Base-by-base conservation (phyloP, 1,139 yeast genomes). In the Tardiomyces blankii region DNA sequence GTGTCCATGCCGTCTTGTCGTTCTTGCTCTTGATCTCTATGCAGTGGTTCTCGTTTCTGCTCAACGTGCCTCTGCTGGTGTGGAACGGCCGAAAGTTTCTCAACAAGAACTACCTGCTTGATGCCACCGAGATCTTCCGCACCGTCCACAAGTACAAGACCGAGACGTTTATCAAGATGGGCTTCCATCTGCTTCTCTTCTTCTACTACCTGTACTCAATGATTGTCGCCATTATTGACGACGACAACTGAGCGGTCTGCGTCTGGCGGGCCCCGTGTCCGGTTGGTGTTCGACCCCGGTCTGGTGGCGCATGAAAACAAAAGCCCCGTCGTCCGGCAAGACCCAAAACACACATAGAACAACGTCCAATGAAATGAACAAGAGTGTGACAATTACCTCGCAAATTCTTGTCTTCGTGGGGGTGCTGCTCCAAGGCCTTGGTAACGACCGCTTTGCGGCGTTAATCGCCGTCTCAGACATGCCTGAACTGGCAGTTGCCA, bases 51-150 rank as follows among this genome's bases (percentile, higher is more conserved):
- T 79, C 89, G 35, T 85, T 91, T 67, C 69, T 89, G 60, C 68
- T 91, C 63, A 89, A 89, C 67, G 69, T 84, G 55, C 98, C 98
- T 43, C 72, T 93, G 53, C 69, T 87, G 49, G 95, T 91, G 40
- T 57, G 58, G 51, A 65, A 64, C 51, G 46, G 38, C 19, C 42
- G 44, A 69, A 82, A 83, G 66, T 72, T 78, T 56, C 61, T 78
- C 63, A 80, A 77, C 57, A 85, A 85, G 67, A 83, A 82, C 65
- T 91, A 91, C 65, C 70, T 87, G 53, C 77, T 93, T 65, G 99
- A 91, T 67, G 98, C 98, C 49, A 91, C 99, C 43, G 98, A 91
- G 69, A 93, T 91, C 61, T 91, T 91, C 71, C 81, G 97, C 72
- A 89, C 97, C 43, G 75, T 93, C 61, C 78, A 87, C 56, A 85